phyloP scores from a whole-genome alignment of 2,329 filamentous ascomycete species.

The Neofusicoccum laricinum region DNA sequence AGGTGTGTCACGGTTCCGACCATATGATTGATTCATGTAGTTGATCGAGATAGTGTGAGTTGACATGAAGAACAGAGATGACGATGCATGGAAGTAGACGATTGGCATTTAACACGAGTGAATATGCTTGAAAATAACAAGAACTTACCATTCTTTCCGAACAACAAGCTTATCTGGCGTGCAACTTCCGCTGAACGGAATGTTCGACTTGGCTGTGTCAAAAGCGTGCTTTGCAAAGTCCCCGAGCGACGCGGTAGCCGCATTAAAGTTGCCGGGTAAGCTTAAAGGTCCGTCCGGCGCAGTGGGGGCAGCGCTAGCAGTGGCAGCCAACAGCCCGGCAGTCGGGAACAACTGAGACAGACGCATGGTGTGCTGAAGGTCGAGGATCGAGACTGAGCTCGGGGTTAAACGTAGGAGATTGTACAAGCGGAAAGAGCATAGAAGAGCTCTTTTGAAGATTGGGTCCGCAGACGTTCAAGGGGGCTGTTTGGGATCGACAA shows the following conservation, averaged over 20 bases:
- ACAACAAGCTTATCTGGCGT: constrained; percentile 8
- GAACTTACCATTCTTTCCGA: constrained; percentile 13
- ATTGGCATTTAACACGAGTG: not conserved
- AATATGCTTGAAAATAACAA: not conserved
- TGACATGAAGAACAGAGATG: too few relatives aligned
- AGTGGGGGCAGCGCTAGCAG: not conserved
- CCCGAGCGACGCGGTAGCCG: not conserved
- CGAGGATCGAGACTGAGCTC: not conserved
- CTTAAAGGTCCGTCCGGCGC: not conserved
- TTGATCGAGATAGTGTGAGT: too few relatives aligned
- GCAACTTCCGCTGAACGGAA: not conserved
- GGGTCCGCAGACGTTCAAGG: not conserved
- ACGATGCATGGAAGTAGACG: too few relatives aligned
- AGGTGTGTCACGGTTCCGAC: too few relatives aligned
- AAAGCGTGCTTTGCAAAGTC: constrained; percentile 1
- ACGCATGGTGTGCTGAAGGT: not conserved
- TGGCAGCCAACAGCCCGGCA: not conserved
- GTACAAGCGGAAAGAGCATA: not conserved
- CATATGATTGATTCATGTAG: too few relatives aligned
- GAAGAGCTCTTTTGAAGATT: not conserved
- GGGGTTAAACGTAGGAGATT: not conserved
- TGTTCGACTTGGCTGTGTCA: not conserved
- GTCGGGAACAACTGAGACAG: not conserved
- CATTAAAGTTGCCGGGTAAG: not conserved
- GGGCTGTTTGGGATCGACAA: not conserved